Percentiles rank a stretch among this genome's conserved stretches.
phyloP scores from a whole-genome alignment of 495 filamentous ascomycete genomes.

The Pyrenula massariospora region DNA sequence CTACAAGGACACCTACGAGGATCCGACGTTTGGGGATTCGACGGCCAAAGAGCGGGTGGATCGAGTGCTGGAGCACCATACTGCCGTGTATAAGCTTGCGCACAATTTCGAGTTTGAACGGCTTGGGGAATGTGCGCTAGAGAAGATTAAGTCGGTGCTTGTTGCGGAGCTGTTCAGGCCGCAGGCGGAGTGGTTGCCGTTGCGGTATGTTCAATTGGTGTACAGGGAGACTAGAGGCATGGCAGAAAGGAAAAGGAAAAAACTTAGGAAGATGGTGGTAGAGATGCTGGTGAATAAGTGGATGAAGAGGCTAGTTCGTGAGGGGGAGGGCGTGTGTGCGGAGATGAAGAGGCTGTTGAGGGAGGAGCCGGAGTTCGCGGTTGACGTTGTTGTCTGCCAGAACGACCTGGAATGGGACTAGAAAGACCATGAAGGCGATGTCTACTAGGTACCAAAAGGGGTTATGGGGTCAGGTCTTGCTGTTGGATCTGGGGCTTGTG shows the following conservation, averaged over 20 bases:
- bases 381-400: background rate
- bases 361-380: background rate
- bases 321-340: background rate
- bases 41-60: background rate
- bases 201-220: background rate
- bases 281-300: background rate
- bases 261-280: background rate
- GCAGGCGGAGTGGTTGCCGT: background rate
- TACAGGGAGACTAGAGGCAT: background rate
- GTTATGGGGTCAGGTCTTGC: too few species aligned
- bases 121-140: background rate
- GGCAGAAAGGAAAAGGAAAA: background rate
- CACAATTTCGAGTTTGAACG: background rate
- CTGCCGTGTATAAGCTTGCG: background rate
- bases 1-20: background rate
- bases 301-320: background rate
- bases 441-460: too few species aligned
- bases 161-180: background rate
- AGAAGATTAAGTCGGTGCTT: background rate
- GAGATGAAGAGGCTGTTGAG: background rate
- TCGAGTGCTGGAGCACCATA: background rate
- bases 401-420: background rate
- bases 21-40: background rate
- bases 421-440: too few species aligned
- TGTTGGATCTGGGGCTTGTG: too few species aligned